Evolutionary conservation across 176 grass and related monocot species (phyloP).

Genomic region (Musa acuminata): DNA sequence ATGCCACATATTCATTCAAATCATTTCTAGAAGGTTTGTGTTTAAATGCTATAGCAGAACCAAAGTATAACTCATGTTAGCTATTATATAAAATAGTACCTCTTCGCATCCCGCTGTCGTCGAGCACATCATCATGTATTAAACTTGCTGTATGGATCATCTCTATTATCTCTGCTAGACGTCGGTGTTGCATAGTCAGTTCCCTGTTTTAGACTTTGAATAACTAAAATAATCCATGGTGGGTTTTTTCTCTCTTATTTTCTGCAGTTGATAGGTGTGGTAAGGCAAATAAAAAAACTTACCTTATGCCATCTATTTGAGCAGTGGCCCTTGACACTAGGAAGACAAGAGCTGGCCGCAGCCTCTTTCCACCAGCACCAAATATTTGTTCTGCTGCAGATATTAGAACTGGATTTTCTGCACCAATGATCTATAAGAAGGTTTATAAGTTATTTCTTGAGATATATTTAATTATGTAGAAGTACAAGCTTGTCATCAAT

Average conservation of each 20-base stretch:
- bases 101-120: constrained; percentile 90
- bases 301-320: constrained; percentile 64
- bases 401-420: constrained; percentile 88
- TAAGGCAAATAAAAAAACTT: constrained; percentile 25
- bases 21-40: background rate
- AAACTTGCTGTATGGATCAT: constrained; percentile 99
- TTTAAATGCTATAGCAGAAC: background rate
- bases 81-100: constrained; percentile 27
- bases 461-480: constrained; percentile 11
- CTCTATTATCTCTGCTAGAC: constrained; percentile 94
- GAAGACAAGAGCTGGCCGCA: constrained; percentile 94
- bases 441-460: constrained; percentile 15
- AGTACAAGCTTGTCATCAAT: constrained; percentile 1
- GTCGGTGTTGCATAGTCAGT: constrained; percentile 64
- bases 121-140: constrained; percentile 96
- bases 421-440: constrained; percentile 64
- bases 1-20: background rate
- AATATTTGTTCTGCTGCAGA: constrained; percentile 94
- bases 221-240: constrained; percentile 5
- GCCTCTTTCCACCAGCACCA: constrained; percentile 86
- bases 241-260: background rate
- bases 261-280: background rate
- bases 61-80: background rate
- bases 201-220: constrained; percentile 46
- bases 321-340: constrained; percentile 85